Evolutionary conservation across 768 basidiomycete genomes (phyloP), one percentile per base, ranked within the genome.

Genomic region (Serpula lacrymans): DNA sequence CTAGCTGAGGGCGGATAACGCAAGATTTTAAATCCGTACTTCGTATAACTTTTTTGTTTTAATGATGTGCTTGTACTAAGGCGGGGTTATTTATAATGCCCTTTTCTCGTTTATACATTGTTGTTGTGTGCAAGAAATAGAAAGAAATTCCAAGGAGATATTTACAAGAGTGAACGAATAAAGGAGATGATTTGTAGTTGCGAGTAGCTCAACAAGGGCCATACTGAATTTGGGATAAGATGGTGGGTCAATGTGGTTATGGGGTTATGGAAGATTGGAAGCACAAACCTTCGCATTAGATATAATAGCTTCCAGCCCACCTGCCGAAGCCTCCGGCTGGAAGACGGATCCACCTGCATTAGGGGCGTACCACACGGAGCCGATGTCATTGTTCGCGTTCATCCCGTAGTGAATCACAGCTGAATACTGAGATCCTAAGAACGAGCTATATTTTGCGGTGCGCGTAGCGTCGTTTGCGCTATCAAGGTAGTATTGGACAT

Each of bases 401-500:
- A 66, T 68, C 12, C 67, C 75, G 39, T 63, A 72, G 10, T 1
- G 20, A 21, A 8, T 21, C 17, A 77, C 69, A 2, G 60, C 75
- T 1, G 61, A 64, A 10, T 57, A 54, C 43, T 75, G 75, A 2
- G 68, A 61, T 18, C 63, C 39, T 20, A 60, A 33, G 46, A 63
- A 57, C 14, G 32, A 3, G 18, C 43, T 41, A 47, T 77, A 78
- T 46, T 72, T 74, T n/a, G 61, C 61, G 0, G 54, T 63, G 12
- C 74, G 68, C 20, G 63, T 51, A 14, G 66, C 12, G 42, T 73
- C 66, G 29, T 69, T 64, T 23, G 69, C 75, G 34, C 35, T 46
- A 45, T 76, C 74, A 21, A 78, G 61, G 50, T 77, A 75, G 46
- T 64, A 75, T 34, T 70, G 67, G 5, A 77, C 44, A 37, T 75